Conservation (phyloP, 352 stramenopile genomes). For the Globisporangium splendens region DNA sequence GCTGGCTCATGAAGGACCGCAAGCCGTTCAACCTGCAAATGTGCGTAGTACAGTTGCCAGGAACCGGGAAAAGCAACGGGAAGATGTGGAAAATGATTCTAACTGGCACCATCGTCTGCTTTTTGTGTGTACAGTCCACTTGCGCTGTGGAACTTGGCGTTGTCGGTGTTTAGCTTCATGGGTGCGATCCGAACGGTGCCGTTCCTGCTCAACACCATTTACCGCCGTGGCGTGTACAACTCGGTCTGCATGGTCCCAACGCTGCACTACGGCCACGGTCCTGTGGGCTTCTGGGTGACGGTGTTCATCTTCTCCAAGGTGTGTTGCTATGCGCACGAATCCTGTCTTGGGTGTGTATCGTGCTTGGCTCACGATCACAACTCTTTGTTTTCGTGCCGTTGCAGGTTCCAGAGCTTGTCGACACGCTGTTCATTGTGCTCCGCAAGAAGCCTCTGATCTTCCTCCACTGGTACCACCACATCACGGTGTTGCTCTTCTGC, state of each 20-base stretch:
- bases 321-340: conserved; percentile 7
- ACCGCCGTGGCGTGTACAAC: conserved; percentile 73
- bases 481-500: conserved; percentile 97
- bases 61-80: too few species aligned
- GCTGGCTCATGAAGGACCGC: conserved; percentile 74
- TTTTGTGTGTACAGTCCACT: conserved; percentile 37
- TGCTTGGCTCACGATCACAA: neutral
- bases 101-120: conserved; percentile 7
- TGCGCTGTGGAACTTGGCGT: conserved; percentile 73
- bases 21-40: conserved; percentile 79
- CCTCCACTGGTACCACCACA: conserved; percentile 98
- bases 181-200: conserved; percentile 69
- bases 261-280: conserved; percentile 63
- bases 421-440: conserved; percentile 97
- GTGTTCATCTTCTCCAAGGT: conserved; percentile 90
- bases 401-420: conserved; percentile 89
- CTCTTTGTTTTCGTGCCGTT: conserved; percentile 11
- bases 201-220: conserved; percentile 83
- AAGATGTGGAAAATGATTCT: neutral
- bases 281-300: conserved; percentile 72
- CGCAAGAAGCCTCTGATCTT: conserved; percentile 97
- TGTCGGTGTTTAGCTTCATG: conserved; percentile 81
- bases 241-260: conserved; percentile 73
- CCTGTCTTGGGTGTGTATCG: neutral
- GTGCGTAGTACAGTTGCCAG: conserved; percentile 22